These are phyloP conservation scores for Coniochaeta sp. DNA, from an alignment of 2,329 filamentous ascomycete genomes.

Conservation along the genomic window DNA sequence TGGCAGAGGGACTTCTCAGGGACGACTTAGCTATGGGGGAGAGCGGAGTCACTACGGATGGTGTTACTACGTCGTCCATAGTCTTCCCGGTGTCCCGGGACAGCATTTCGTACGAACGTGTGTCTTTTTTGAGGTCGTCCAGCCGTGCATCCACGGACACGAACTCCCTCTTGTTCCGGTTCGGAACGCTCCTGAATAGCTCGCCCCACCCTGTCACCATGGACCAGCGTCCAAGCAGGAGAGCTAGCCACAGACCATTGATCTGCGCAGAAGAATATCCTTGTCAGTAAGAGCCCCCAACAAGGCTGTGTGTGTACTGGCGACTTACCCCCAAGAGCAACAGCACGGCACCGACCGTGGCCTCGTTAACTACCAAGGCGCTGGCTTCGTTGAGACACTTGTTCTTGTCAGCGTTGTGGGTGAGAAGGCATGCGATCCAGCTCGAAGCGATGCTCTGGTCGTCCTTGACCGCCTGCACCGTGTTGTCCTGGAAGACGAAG, in stretches of 20 bases:
- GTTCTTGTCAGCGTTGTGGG: slow-evolving; percentile 50
- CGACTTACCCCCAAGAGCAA: slow-evolving; percentile 67
- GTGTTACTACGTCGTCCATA: slow-evolving; percentile 42
- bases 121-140: slow-evolving; percentile 50
- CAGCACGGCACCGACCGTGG: slow-evolving; percentile 73
- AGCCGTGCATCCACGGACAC: slow-evolving; percentile 74
- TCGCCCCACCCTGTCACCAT: slow-evolving; percentile 82
- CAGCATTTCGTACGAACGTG: slow-evolving; percentile 76
- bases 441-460: slow-evolving; percentile 43
- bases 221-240: slow-evolving; percentile 75
- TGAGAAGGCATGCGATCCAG: slow-evolving; percentile 69
- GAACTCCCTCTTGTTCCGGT: slow-evolving; percentile 64
- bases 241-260: slow-evolving; percentile 76
- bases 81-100: slow-evolving; percentile 44
- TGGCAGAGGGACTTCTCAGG: slow-evolving; percentile 13
- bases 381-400: slow-evolving; percentile 56
- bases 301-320: background rate
- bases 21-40: slow-evolving; percentile 16
- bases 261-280: slow-evolving; percentile 36
- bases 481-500: slow-evolving; percentile 80
- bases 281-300: background rate
- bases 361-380: slow-evolving; percentile 61
- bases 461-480: slow-evolving; percentile 51
- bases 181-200: slow-evolving; percentile 42
- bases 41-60: slow-evolving; percentile 24